Percentiles rank a stretch among this genome's conserved stretches.
These are phyloP conservation scores for Aeschynomene evenia DNA, from an alignment of 306 rosid species.

Conservation along the genomic window DNA sequence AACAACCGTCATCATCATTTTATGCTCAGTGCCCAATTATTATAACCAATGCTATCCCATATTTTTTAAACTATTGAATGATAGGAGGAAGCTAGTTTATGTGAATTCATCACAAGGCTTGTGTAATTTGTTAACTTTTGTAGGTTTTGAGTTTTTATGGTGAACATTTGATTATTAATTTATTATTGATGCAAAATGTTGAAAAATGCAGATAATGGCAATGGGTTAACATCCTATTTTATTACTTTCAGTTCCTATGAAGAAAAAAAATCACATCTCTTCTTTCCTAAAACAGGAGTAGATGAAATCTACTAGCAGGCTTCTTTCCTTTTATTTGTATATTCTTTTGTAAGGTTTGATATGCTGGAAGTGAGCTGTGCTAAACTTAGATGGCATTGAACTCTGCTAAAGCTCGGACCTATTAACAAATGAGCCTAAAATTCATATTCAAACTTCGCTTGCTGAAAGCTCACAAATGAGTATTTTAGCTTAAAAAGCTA, in stretches of 20 bases:
- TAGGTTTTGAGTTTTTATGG: slow-evolving; percentile 2
- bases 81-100: background rate
- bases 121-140: slow-evolving; percentile 2
- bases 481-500: no score
- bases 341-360: background rate
- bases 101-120: background rate
- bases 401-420: no score
- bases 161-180: background rate
- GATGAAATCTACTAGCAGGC: slow-evolving; percentile 9
- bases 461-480: no score
- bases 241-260: background rate
- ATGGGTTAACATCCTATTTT: background rate
- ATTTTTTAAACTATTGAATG: background rate
- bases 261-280: background rate
- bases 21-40: background rate
- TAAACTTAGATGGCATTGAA: no score
- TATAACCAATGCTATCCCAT: background rate
- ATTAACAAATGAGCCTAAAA: no score
- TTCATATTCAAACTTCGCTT: no score
- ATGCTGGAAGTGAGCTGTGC: no score
- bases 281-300: slow-evolving; percentile 8
- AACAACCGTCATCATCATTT: background rate
- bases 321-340: slow-evolving; percentile 11
- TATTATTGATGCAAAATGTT: slow-evolving; percentile 12
- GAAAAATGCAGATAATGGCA: background rate